These are phyloP conservation scores for Rhodotorula sp. DNA, from an alignment of 1,284 basidiomycete species.

Conservation along the genomic window DNA sequence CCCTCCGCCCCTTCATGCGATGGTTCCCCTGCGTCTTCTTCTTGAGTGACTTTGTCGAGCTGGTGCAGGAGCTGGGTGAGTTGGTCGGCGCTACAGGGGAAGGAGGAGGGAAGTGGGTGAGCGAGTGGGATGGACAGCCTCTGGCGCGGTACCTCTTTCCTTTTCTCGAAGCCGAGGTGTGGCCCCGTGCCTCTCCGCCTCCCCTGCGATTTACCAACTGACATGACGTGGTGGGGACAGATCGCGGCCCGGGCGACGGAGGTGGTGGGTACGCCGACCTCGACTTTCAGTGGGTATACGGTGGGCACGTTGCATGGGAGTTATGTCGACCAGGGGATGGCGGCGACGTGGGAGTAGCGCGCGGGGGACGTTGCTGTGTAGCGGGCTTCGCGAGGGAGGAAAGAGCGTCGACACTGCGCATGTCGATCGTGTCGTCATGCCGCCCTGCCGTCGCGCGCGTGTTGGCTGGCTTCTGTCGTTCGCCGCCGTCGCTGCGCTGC, in stretches of 20 bases:
- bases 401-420: not conserved
- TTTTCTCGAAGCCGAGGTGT: conserved; percentile 30
- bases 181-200: not conserved
- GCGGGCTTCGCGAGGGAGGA: too few species aligned
- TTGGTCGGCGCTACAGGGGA: not conserved
- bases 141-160: conserved; percentile 15
- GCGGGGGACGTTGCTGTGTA: not conserved
- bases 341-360: conserved; percentile 7
- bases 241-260: conserved; percentile 21
- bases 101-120: conserved; percentile 11
- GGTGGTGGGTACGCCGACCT: conserved; percentile 13
- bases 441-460: not conserved
- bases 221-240: not conserved
- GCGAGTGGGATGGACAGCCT: conserved; percentile 28
- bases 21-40: conserved; percentile 37
- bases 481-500: not conserved
- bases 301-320: conserved; percentile 11
- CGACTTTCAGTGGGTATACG: conserved; percentile 25
- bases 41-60: conserved; percentile 21
- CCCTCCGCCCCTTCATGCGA: conserved; percentile 30
- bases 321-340: conserved; percentile 8
- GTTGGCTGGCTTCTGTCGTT: not conserved
- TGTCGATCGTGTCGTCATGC: not conserved
- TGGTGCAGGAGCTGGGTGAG: conserved; percentile 1
- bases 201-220: not conserved